These are phyloP conservation scores for Cladophialophora carrionii DNA, from an alignment of 2,329 filamentous ascomycete species.

Conservation along the genomic window DNA sequence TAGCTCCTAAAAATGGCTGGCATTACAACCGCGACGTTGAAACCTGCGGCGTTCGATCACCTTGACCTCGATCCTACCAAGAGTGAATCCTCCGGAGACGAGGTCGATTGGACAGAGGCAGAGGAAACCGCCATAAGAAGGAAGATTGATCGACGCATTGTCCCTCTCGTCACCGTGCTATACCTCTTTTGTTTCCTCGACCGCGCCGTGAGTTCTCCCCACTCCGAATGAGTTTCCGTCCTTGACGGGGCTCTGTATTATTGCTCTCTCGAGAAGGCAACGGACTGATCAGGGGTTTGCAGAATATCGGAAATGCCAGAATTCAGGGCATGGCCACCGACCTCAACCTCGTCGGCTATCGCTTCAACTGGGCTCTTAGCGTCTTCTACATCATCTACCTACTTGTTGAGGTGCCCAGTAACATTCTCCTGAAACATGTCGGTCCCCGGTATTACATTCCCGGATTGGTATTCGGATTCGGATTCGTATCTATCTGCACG, in stretches of 20 bases:
- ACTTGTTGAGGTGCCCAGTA: slow-evolving; percentile 61
- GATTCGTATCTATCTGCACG: slow-evolving; percentile 49
- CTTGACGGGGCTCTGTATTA: not conserved
- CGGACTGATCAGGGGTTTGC: not conserved
- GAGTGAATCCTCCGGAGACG: slow-evolving; percentile 21
- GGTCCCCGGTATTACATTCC: slow-evolving; percentile 48
- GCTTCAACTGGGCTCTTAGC: slow-evolving; percentile 46
- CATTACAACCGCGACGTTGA: slow-evolving; percentile 16
- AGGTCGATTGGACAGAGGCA: slow-evolving; percentile 34
- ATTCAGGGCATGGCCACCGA: slow-evolving; percentile 52
- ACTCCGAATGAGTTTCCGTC: not conserved
- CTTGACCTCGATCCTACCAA: slow-evolving; percentile 25
- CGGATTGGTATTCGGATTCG: slow-evolving; percentile 39
- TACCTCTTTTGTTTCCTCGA: slow-evolving; percentile 36
- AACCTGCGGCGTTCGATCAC: slow-evolving; percentile 21
- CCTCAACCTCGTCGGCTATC: slow-evolving; percentile 51
- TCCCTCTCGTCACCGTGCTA: slow-evolving; percentile 33
- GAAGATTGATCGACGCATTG: slow-evolving; percentile 34
- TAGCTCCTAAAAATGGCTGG: slow-evolving; percentile 3
- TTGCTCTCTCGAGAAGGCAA: not conserved
- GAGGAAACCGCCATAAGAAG: slow-evolving; percentile 33
- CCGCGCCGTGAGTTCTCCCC: slow-evolving; percentile 22
- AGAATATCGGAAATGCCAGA: slow-evolving; percentile 30
- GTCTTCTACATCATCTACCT: slow-evolving; percentile 53
- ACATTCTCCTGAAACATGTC: slow-evolving; percentile 60